Base-by-base conservation (phyloP, 148 eudicot species). In the Nepenthes mirabilis region DNA sequence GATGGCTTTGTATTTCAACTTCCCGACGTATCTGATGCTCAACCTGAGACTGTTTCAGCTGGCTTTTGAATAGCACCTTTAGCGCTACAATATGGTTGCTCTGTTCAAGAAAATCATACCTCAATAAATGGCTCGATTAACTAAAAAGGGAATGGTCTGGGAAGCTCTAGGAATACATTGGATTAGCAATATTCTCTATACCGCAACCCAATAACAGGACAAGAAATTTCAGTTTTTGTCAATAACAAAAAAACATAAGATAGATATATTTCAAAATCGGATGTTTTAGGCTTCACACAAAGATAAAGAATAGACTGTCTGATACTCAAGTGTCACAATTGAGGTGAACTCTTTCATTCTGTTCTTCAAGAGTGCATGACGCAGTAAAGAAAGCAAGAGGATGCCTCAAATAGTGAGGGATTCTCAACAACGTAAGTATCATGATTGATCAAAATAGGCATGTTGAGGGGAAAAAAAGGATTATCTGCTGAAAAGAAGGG, bases 1-100 rank as follows among this genome's bases (percentile, higher is more conserved):
- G 96, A 71, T 93, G 99, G 69, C 96, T 93, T 71, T 93, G 99
- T 36, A 93, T 93, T 72, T 93, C 98, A 58, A 93, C 98, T 79
- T 93, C 98, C 33, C 98, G 83, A 2, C 95, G 88, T 52, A 93
- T 94, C 78, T 93, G 98, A 70, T 93, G 98, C 74, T 93, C 98
- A 61, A 93, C 96, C 71, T 88, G 98, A 36, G 98, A 93, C 78
- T 85, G 95, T 66, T 88, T 86, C 65, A 93, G 78, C 67, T 88
- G 95, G 77, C 76, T 82, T 73, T 93, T 93, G 68, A 86, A 93
- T 60, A 93, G 76, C 32, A 93, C 98, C 80, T 93, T 93, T 5
- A 93, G 75, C 37, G 96, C 98, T 45, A 93, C 87, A 62, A 93
- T 75, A 55, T 88, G 98, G 65, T 88, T 88, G 82, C 98, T 93